phyloP scores from a whole-genome alignment of 2,329 filamentous ascomycete species.

The Colletotrichum truncatum region DNA sequence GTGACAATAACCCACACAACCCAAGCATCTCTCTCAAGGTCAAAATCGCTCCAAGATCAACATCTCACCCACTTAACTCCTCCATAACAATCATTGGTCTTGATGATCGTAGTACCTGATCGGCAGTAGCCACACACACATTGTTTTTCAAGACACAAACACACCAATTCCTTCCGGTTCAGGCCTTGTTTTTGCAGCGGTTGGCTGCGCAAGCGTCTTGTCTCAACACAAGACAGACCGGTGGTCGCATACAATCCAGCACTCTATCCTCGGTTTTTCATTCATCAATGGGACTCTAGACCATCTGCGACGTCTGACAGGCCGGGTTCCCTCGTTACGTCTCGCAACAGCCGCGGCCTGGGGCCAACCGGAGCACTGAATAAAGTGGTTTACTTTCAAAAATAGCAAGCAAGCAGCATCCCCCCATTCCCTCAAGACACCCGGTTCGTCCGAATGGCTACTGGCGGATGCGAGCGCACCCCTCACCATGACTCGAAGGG shows the following conservation, averaged over 20 bases:
- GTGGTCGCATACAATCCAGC: constrained; percentile 11
- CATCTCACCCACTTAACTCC: constrained; percentile 4
- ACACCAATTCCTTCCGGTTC: background rate
- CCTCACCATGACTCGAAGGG: constrained; percentile 22
- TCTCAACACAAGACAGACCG: constrained; percentile 27
- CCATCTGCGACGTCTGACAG: constrained; percentile 13
- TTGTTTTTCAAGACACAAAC: constrained; percentile 23
- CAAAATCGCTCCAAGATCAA: background rate
- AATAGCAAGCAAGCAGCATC: constrained; percentile 9
- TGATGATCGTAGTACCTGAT: constrained; percentile 20
- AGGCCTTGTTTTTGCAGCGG: background rate
- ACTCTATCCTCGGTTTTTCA: constrained; percentile 12
- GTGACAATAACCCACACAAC: too few relatives aligned
- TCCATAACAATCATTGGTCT: background rate
- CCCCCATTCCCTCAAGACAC: background rate
- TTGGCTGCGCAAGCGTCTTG: constrained; percentile 21
- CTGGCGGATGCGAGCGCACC: background rate
- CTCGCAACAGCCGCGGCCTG: too few relatives aligned
- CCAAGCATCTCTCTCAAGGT: constrained; percentile 6
- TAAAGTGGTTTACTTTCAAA: constrained; percentile 16
- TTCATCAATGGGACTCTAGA: background rate
- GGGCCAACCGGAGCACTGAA: background rate
- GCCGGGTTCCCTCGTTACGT: background rate
- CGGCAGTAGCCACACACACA: constrained; percentile 17
- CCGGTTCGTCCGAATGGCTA: constrained; percentile 22